Percentiles rank a stretch among this genome's conserved stretches.
These are phyloP conservation scores for Eucalyptus cloeziana DNA, from an alignment of 345 rosid genomes.

Conservation along the genomic window DNA sequence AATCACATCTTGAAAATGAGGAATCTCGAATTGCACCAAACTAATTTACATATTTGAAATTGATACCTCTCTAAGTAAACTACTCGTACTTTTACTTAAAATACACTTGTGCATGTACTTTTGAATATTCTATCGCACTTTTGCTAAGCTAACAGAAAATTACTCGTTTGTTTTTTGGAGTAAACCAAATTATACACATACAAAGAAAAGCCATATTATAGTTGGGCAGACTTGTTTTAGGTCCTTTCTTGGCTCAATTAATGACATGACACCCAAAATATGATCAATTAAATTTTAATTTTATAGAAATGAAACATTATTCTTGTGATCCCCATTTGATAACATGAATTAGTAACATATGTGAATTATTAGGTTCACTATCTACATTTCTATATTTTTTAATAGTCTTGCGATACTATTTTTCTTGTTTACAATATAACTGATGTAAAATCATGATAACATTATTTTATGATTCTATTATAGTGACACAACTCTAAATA, in stretches of 20 bases:
- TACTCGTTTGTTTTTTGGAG: background rate
- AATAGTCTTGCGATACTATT: background rate
- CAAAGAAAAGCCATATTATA: no score
- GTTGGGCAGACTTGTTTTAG: background rate
- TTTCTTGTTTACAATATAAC: background rate
- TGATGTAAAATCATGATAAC: background rate
- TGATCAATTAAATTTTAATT: background rate
- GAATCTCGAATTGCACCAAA: no score
- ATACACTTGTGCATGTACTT: no score
- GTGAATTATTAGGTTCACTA: background rate
- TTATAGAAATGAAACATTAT: background rate
- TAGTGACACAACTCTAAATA: background rate
- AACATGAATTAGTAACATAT: background rate
- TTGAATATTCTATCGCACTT: background rate
- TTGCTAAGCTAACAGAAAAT: background rate
- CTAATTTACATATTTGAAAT: no score
- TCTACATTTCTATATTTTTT: background rate
- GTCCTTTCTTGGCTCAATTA: background rate
- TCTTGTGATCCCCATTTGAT: background rate
- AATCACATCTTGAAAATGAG: no score
- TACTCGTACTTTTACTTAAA: no score
- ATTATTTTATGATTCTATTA: background rate
- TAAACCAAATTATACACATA: background rate
- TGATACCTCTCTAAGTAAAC: no score
- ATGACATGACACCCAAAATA: background rate